phyloP scores from a whole-genome alignment of 176 grass and related monocot species.

The Musa beccarii region DNA sequence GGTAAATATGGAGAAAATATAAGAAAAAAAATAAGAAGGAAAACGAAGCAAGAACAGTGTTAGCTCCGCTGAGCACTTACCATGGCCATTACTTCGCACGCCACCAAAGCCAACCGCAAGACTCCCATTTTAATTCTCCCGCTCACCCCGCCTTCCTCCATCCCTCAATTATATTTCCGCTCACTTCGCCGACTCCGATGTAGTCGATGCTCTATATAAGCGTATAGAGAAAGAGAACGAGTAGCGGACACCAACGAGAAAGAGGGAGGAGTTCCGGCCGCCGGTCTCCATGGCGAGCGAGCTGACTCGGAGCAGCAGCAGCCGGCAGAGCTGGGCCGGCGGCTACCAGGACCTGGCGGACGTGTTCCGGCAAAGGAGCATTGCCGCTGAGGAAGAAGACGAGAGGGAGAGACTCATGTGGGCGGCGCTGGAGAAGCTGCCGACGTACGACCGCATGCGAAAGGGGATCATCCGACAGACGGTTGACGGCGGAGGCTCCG shows the following conservation, averaged over 20 bases:
- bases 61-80: too few relatives aligned
- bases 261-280: not conserved
- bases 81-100: too few relatives aligned
- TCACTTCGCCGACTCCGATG: not conserved
- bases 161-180: not conserved
- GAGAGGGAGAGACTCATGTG: slow-evolving; percentile 71
- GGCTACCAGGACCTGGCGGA: slow-evolving; percentile 25
- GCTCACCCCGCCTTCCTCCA: not conserved
- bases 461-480: slow-evolving; percentile 27
- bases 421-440: slow-evolving; percentile 91
- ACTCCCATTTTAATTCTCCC: too few relatives aligned
- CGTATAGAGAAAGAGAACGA: too few relatives aligned
- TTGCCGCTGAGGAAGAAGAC: slow-evolving; percentile 19
- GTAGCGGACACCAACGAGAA: too few relatives aligned
- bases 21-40: too few relatives aligned
- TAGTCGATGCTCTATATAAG: too few relatives aligned
- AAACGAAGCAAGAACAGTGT: too few relatives aligned
- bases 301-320: not conserved
- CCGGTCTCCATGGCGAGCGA: slow-evolving; percentile 4
- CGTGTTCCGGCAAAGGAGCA: slow-evolving; percentile 22
- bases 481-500: not conserved
- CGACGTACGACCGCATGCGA: slow-evolving; percentile 59
- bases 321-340: slow-evolving; percentile 10
- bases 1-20: too few relatives aligned
- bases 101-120: too few relatives aligned